A percentile compares a stretch with the other conserved stretches of the same genome.
Conservation (phyloP, 352 stramenopile species). For the Phytophthora nicotianae region DNA sequence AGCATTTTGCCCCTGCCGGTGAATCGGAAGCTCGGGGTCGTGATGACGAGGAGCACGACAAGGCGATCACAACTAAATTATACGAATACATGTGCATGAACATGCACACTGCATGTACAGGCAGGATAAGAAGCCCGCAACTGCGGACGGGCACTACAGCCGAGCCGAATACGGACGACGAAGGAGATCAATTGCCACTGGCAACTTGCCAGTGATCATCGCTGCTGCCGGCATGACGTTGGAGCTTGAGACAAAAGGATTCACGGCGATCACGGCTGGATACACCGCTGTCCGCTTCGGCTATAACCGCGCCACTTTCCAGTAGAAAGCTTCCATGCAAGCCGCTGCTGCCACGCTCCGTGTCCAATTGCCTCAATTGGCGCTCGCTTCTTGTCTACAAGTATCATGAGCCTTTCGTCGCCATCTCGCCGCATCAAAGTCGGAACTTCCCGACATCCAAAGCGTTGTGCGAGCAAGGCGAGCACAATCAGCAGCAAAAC, state of each 20-base stretch:
- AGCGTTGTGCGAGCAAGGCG: conserved; percentile 5
- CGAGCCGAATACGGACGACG: not conserved
- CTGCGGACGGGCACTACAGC: not conserved
- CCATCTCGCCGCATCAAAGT: conserved; percentile 11
- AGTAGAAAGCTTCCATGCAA: not conserved
- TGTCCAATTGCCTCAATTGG: conserved; percentile 22
- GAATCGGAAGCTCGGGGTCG: conserved; percentile 15
- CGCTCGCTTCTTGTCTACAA: conserved; percentile 14
- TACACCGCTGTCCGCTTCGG: conserved; percentile 5
- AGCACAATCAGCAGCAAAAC: conserved; percentile 21
- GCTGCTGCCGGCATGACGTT: conserved; percentile 1
- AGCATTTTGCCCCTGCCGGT: conserved; percentile 19
- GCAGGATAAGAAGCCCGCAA: conserved; percentile 6
- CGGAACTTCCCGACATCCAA: conserved; percentile 6
- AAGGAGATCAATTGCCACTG: not conserved
- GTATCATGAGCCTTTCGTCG: conserved; percentile 21
- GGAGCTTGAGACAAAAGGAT: conserved; percentile 13
- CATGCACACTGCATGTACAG: too few species aligned
- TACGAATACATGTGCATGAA: too few species aligned
- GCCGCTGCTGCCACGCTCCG: not conserved
- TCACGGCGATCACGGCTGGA: not conserved
- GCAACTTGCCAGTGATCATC: conserved; percentile 6
- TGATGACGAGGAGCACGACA: conserved; percentile 8
- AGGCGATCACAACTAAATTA: not conserved
- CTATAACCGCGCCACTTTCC: not conserved